Evolutionary conservation across 352 stramenopile species (phyloP).

Genomic region (Paralagenidium karlingii): DNA sequence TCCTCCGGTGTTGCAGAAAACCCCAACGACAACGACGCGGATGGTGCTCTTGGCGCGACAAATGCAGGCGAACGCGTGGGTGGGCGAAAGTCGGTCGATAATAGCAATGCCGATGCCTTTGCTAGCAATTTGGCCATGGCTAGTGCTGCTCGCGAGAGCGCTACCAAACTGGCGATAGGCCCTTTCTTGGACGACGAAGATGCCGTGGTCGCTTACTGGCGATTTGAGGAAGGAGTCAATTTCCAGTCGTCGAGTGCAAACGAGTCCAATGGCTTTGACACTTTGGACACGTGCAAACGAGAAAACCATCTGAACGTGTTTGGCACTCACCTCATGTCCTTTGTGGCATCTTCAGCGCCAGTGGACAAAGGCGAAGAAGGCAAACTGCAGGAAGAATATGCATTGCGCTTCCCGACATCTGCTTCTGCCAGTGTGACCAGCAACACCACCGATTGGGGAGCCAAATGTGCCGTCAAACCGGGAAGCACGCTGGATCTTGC

Average conservation of each 20-base stretch:
- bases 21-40: not conserved
- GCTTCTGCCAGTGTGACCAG: not conserved
- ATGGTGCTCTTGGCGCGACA: not conserved
- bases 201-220: conserved; percentile 73
- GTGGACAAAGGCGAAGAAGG: conserved; percentile 59
- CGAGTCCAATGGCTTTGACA: conserved; percentile 15
- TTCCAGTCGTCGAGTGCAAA: not conserved
- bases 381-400: conserved; percentile 60
- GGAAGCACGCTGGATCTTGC: conserved; percentile 60
- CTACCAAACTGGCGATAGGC: conserved; percentile 52
- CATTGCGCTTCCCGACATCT: conserved; percentile 30
- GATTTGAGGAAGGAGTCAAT: conserved; percentile 64
- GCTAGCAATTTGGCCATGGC: not conserved
- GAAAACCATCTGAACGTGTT: conserved; percentile 60
- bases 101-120: not conserved
- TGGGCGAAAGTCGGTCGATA: too few species aligned
- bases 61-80: not conserved
- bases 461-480: conserved; percentile 27
- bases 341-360: conserved; percentile 44
- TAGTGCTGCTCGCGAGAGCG: not conserved
- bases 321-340: conserved; percentile 7
- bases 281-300: conserved; percentile 68
- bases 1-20: not conserved
- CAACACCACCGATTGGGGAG: conserved; percentile 18
- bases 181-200: conserved; percentile 79